Evolutionary conservation across 2,329 filamentous ascomycete genomes (phyloP).

Genomic region (Colletotrichum sp.): DNA sequence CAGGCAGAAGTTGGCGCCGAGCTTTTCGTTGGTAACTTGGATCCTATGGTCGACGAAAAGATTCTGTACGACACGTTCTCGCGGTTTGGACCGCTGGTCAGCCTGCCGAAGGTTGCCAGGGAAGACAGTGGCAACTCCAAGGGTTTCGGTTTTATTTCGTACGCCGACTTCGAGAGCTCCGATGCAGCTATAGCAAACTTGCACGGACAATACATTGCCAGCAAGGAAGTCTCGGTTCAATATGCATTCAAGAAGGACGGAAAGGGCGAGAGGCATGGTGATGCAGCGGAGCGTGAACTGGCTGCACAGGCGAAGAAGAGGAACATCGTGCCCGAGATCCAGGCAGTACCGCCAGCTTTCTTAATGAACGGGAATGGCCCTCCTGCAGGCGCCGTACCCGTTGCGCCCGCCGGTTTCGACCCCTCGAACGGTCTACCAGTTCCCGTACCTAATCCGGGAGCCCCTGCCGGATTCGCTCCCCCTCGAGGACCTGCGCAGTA

Average conservation of each 20-base stretch:
- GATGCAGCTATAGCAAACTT: slow-evolving; percentile 91
- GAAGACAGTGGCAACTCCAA: slow-evolving; percentile 90
- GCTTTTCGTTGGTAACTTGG: slow-evolving; percentile 95
- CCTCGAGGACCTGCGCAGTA: slow-evolving; percentile 40
- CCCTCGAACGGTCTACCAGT: slow-evolving; percentile 31
- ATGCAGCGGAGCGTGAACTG: slow-evolving; percentile 89
- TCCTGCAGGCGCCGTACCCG: slow-evolving; percentile 24
- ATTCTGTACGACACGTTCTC: slow-evolving; percentile 93
- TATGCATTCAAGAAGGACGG: slow-evolving; percentile 99
- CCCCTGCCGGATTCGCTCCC: slow-evolving; percentile 41
- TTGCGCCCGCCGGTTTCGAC: slow-evolving; percentile 37
- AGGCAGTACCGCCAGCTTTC: slow-evolving; percentile 77
- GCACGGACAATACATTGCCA: slow-evolving; percentile 96
- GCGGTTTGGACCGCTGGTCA: slow-evolving; percentile 85
- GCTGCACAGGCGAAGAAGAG: slow-evolving; percentile 93
- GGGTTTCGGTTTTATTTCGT: slow-evolving; percentile 96
- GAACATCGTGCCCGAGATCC: slow-evolving; percentile 83
- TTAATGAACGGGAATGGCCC: slow-evolving; percentile 48
- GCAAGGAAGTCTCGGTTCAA: slow-evolving; percentile 94
- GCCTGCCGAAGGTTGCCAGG: slow-evolving; percentile 87
- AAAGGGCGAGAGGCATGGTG: slow-evolving; percentile 94
- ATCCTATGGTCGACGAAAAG: slow-evolving; percentile 94
- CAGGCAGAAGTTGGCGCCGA: slow-evolving; percentile 93
- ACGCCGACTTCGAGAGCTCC: slow-evolving; percentile 89
- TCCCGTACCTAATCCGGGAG: slow-evolving; percentile 19